Percentiles rank a stretch among this genome's conserved stretches.
phyloP scores from a whole-genome alignment of 441 rosid genomes.

The Erysimum pusillum region DNA sequence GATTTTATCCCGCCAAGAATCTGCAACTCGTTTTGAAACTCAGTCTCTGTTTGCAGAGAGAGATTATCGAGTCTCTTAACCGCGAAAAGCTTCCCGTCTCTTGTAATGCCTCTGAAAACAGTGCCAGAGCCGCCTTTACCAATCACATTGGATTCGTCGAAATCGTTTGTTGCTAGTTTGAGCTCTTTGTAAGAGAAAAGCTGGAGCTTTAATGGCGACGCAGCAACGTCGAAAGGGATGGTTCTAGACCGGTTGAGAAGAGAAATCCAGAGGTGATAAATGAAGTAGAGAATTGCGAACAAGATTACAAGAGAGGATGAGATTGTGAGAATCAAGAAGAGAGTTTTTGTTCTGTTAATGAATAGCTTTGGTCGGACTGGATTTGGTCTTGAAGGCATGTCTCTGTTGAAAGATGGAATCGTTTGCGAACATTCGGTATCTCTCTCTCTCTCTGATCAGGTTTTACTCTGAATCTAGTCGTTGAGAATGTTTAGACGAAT shows the following conservation, averaged over 20 bases:
- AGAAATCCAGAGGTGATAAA: slow-evolving; percentile 80
- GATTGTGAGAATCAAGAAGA: slow-evolving; percentile 73
- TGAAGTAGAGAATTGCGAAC: slow-evolving; percentile 72
- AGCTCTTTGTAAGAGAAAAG: slow-evolving; percentile 81
- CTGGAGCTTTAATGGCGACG: slow-evolving; percentile 74
- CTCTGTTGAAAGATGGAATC: slow-evolving; percentile 39
- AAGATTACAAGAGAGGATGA: slow-evolving; percentile 73
- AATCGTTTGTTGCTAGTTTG: slow-evolving; percentile 78
- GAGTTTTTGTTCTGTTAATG: slow-evolving; percentile 58
- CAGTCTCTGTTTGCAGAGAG: slow-evolving; percentile 79
- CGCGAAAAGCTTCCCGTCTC: slow-evolving; percentile 83
- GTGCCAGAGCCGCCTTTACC: slow-evolving; percentile 99
- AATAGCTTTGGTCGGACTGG: slow-evolving; percentile 53
- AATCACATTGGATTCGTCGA: slow-evolving; percentile 68
- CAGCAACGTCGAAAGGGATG: slow-evolving; percentile 74
- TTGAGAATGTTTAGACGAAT: slow-evolving; percentile 40
- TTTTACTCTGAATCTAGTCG: slow-evolving; percentile 40
- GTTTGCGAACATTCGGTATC: slow-evolving; percentile 43
- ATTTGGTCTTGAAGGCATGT: slow-evolving; percentile 84
- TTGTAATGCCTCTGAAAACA: slow-evolving; percentile 78
- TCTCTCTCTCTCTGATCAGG: slow-evolving; percentile 4
- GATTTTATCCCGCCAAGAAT: slow-evolving; percentile 91
- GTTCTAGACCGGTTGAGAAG: slow-evolving; percentile 77
- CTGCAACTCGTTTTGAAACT: slow-evolving; percentile 96
- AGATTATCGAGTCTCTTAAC: slow-evolving; percentile 77